A percentile compares a stretch with the other conserved stretches of the same genome.
Evolutionary conservation across 257 asterid genomes (phyloP).

Genomic region (Solanum peruvianum): DNA sequence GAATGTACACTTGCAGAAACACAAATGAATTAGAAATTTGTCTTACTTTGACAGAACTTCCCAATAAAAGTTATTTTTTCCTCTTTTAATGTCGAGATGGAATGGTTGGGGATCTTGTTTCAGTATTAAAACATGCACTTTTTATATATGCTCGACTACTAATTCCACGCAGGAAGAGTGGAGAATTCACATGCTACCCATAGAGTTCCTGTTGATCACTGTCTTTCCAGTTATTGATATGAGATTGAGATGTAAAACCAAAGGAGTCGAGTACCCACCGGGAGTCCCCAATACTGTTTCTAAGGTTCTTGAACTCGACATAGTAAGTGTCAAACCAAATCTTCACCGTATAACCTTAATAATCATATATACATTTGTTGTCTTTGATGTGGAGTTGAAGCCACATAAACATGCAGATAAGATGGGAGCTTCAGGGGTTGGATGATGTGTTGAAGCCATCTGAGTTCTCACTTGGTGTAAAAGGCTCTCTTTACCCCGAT

Average conservation of each 20-base stretch:
- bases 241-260: conserved; percentile 66
- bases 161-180: conserved; percentile 66
- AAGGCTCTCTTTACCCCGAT: conserved; percentile 71
- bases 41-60: neutral
- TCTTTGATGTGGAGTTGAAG: neutral
- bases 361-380: neutral
- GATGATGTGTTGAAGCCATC: conserved; percentile 80
- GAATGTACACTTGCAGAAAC: neutral
- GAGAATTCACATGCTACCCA: conserved; percentile 92
- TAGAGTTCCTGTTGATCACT: conserved; percentile 67
- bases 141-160: neutral
- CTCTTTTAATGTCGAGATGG: neutral
- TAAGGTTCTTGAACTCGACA: conserved; percentile 78
- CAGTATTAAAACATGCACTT: neutral
- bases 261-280: conserved; percentile 61
- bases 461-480: conserved; percentile 58
- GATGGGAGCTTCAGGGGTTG: conserved; percentile 91
- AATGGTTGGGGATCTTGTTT: neutral
- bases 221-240: conserved; percentile 72
- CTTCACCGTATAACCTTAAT: neutral
- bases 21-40: neutral
- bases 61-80: neutral
- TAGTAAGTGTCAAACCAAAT: conserved; percentile 36
- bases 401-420: conserved; percentile 35
- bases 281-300: conserved; percentile 56